Evolutionary conservation across 2,329 filamentous ascomycete species (phyloP).

Genomic region (Achaetomium macrosporum): DNA sequence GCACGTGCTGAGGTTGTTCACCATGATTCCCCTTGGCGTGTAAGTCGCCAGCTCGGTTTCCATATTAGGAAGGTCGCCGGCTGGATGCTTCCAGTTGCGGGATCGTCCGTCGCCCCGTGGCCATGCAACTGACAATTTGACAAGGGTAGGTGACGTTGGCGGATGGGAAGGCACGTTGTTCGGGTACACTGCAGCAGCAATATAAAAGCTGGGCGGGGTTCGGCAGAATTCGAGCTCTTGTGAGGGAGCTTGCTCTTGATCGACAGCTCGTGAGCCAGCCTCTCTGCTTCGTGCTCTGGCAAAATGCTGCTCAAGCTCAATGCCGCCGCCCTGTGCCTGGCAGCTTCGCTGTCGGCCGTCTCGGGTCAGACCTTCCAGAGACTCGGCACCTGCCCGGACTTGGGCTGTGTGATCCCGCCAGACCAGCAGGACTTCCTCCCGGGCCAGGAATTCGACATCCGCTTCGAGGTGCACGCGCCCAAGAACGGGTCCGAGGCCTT

Average conservation of each 20-base stretch:
- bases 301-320: constrained; percentile 23
- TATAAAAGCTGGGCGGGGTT: constrained; percentile 8
- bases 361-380: constrained; percentile 55
- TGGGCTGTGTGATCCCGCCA: constrained; percentile 56
- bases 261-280: neutral
- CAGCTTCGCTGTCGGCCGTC: constrained; percentile 35
- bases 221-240: neutral
- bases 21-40: constrained; percentile 13
- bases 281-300: neutral
- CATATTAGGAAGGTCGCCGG: constrained; percentile 7
- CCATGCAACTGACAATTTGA: neutral
- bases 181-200: constrained; percentile 6
- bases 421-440: constrained; percentile 74
- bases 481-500: constrained; percentile 77
- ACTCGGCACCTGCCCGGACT: constrained; percentile 51
- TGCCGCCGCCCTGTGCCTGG: constrained; percentile 26
- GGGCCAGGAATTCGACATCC: constrained; percentile 78
- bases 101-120: constrained; percentile 5
- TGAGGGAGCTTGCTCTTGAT: constrained; percentile 2
- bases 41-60: neutral
- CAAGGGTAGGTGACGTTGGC: constrained; percentile 1
- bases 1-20: constrained; percentile 14
- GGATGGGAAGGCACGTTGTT: constrained; percentile 4
- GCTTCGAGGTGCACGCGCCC: constrained; percentile 75
- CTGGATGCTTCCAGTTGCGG: neutral